These are phyloP conservation scores for Gracilaria vermiculophylla DNA, from an alignment of 23 red algal species.

Conservation along the genomic window DNA sequence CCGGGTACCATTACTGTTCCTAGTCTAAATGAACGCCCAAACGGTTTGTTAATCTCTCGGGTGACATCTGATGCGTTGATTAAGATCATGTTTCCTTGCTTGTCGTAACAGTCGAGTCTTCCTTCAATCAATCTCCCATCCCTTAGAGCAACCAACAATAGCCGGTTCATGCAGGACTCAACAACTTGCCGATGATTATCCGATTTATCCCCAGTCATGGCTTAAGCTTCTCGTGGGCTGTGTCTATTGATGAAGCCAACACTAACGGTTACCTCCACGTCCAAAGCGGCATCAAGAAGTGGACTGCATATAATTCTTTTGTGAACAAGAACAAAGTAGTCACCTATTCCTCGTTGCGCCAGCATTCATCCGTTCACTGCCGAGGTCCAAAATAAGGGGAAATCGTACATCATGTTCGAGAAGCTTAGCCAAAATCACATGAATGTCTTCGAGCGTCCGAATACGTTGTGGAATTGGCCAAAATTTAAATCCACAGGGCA, in stretches of 20 bases:
- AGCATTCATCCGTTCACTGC: too few species aligned
- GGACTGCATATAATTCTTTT: too few species aligned
- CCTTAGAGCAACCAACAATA: constrained; percentile 12
- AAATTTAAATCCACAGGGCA: too few species aligned
- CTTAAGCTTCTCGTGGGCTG: neutral
- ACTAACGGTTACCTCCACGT: neutral
- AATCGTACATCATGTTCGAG: too few species aligned
- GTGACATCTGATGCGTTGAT: constrained; percentile 36
- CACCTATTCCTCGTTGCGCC: too few species aligned
- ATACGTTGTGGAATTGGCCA: too few species aligned
- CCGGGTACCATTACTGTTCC: constrained; percentile 33
- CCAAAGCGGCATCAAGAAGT: neutral
- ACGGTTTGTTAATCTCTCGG: constrained; percentile 22
- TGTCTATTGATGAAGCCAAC: neutral
- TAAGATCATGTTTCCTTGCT: constrained; percentile 58
- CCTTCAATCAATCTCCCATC: constrained; percentile 55
- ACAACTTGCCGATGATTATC: neutral
- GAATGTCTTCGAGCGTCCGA: too few species aligned
- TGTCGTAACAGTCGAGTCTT: constrained; percentile 55
- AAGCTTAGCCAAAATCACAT: too few species aligned
- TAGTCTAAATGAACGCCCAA: constrained; percentile 12
- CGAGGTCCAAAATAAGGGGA: too few species aligned
- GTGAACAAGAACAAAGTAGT: too few species aligned
- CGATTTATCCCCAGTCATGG: neutral
- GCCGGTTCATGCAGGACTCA: constrained; percentile 22